Conservation (phyloP, 495 filamentous ascomycete genomes). For the Aspergillus incahuasiensis region DNA sequence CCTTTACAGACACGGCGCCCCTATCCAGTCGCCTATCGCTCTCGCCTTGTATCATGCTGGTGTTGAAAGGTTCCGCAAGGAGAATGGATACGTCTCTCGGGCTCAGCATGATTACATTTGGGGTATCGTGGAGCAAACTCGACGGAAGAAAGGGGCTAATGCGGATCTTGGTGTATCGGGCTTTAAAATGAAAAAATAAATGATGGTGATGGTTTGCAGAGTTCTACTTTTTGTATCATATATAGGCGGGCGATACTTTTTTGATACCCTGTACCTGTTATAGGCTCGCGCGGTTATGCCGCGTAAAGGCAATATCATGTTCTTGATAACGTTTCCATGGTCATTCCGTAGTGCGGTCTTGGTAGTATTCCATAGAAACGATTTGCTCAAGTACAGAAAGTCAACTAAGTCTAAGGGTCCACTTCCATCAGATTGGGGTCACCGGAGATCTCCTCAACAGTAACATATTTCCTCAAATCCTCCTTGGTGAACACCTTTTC, state of each 20-base stretch:
- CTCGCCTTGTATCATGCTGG: slow-evolving; percentile 47
- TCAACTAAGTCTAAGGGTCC: slow-evolving; percentile 53
- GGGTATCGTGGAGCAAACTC: slow-evolving; percentile 27
- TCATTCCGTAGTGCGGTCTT: not conserved
- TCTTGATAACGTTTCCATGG: not conserved
- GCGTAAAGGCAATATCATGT: not conserved
- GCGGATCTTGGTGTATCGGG: slow-evolving; percentile 17
- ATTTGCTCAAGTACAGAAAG: not conserved
- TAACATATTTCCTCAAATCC: slow-evolving; percentile 93
- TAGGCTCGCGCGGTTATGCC: not conserved
- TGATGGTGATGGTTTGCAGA: not conserved
- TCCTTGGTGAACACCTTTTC: slow-evolving; percentile 89
- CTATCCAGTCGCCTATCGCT: slow-evolving; percentile 34
- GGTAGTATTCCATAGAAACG: not conserved
- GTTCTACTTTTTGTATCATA: not conserved
- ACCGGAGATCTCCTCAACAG: slow-evolving; percentile 72
- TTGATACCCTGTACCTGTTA: not conserved
- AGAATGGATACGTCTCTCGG: slow-evolving; percentile 24
- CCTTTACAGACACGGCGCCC: slow-evolving; percentile 32
- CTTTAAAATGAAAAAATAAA: not conserved
- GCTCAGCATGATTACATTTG: slow-evolving; percentile 35
- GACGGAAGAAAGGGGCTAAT: slow-evolving; percentile 34
- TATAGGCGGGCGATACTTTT: not conserved
- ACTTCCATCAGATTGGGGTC: slow-evolving; percentile 80
- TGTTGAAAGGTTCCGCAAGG: slow-evolving; percentile 35